Evolutionary conservation across 2,329 filamentous ascomycete genomes (phyloP).

Genomic region (Huntiella abstrusa): DNA sequence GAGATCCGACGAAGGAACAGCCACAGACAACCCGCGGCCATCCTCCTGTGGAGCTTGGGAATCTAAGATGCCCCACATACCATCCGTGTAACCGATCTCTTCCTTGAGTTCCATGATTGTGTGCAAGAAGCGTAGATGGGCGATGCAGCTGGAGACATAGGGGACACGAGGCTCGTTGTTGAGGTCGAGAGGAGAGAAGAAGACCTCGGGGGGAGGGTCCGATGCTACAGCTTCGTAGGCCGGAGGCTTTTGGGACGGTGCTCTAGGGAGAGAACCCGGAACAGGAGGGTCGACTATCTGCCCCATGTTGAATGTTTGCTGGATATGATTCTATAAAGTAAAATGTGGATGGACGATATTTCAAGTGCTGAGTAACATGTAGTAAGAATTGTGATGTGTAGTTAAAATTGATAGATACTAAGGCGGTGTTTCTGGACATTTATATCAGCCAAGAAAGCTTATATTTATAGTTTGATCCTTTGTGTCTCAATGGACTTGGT

Average conservation of each 20-base stretch:
- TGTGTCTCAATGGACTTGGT: no score
- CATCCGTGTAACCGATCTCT: constrained; percentile 44
- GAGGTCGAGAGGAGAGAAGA: not conserved
- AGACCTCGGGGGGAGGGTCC: no score
- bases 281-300: no score
- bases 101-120: constrained; percentile 50
- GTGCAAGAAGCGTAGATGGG: constrained; percentile 55
- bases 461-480: no score
- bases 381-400: no score
- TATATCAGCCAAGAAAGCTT: no score
- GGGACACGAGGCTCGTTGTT: constrained; percentile 7
- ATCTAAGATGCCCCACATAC: constrained; percentile 46
- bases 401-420: no score
- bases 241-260: not conserved
- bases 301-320: no score
- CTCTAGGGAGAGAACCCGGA: no score
- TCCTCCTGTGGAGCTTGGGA: constrained; percentile 17
- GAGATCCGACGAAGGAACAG: not conserved
- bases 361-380: not conserved
- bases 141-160: constrained; percentile 37
- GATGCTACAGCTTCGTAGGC: not conserved
- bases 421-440: no score
- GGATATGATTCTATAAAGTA: not conserved
- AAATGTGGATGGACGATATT: not conserved
- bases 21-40: not conserved